phyloP scores from a whole-genome alignment of 495 filamentous ascomycete genomes.

The Talaromyces thailandensis region DNA sequence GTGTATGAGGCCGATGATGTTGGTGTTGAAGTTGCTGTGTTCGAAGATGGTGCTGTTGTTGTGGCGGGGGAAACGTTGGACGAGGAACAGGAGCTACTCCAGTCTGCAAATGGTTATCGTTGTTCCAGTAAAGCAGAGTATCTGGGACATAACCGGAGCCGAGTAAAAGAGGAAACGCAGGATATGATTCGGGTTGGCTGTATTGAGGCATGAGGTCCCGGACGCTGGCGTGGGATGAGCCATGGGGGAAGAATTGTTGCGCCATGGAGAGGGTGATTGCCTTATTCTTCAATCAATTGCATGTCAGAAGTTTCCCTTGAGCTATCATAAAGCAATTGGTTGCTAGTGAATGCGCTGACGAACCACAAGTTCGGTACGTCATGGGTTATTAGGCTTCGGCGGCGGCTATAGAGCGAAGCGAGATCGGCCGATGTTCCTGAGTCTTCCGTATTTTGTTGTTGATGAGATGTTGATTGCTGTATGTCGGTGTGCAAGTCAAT shows the following conservation, averaged over 20 bases:
- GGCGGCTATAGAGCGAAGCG: neutral
- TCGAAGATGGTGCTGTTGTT: constrained; percentile 9
- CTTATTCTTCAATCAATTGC: neutral
- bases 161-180: constrained; percentile 26
- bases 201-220: constrained; percentile 8
- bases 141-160: constrained; percentile 30
- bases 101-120: neutral
- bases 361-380: neutral
- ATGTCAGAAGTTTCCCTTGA: neutral
- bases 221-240: constrained; percentile 24
- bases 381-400: neutral
- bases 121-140: constrained; percentile 31
- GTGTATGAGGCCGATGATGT: constrained; percentile 14
- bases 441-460: neutral
- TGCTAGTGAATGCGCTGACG: neutral
- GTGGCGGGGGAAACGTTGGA: constrained; percentile 15
- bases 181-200: constrained; percentile 16
- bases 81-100: neutral
- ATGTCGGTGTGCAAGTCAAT: neutral
- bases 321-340: neutral
- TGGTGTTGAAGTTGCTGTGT: constrained; percentile 13
- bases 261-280: neutral
- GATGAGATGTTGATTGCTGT: neutral
- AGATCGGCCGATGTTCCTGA: neutral
- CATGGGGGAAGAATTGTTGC: constrained; percentile 22